These are phyloP conservation scores for Calocybe gambosa DNA, from an alignment of 1,284 basidiomycete genomes.

Conservation along the genomic window DNA sequence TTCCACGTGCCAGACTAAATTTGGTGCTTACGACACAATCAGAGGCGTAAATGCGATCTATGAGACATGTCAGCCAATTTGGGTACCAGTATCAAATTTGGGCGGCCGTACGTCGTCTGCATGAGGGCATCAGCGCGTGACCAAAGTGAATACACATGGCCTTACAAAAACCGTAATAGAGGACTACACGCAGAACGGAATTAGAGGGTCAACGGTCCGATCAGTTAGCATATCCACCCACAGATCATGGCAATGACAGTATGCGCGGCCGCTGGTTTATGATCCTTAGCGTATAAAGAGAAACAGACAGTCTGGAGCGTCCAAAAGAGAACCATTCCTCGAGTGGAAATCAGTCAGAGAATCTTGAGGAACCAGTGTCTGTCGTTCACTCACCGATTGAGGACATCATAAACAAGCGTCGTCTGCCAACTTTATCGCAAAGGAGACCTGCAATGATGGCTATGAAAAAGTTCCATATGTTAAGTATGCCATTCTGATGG, in stretches of 20 bases:
- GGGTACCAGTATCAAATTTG: neutral
- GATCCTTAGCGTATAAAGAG: slow-evolving; percentile 21
- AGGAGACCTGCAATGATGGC: slow-evolving; percentile 42
- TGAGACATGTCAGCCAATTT: neutral
- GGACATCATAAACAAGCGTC: slow-evolving; percentile 49
- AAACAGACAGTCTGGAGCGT: slow-evolving; percentile 26
- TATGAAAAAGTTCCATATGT: slow-evolving; percentile 48
- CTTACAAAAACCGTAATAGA: slow-evolving; percentile 36
- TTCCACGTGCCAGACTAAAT: neutral
- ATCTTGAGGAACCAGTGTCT: slow-evolving; percentile 9
- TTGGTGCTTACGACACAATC: slow-evolving; percentile 37
- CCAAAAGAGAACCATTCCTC: slow-evolving; percentile 28
- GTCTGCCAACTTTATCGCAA: slow-evolving; percentile 46
- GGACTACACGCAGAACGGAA: slow-evolving; percentile 18
- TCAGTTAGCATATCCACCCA: slow-evolving; percentile 12
- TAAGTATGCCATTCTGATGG: slow-evolving; percentile 42
- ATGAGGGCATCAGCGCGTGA: neutral
- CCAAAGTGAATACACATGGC: slow-evolving; percentile 9
- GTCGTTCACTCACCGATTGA: slow-evolving; percentile 30
- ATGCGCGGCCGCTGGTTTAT: slow-evolving; percentile 20
- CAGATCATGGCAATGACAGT: slow-evolving; percentile 26
- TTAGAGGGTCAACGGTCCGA: neutral
- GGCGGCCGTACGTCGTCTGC: no score
- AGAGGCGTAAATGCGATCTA: slow-evolving; percentile 48
- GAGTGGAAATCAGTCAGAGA: slow-evolving; percentile 32